Base-by-base conservation (phyloP, 345 rosid species). In the Excoecaria agallocha region DNA sequence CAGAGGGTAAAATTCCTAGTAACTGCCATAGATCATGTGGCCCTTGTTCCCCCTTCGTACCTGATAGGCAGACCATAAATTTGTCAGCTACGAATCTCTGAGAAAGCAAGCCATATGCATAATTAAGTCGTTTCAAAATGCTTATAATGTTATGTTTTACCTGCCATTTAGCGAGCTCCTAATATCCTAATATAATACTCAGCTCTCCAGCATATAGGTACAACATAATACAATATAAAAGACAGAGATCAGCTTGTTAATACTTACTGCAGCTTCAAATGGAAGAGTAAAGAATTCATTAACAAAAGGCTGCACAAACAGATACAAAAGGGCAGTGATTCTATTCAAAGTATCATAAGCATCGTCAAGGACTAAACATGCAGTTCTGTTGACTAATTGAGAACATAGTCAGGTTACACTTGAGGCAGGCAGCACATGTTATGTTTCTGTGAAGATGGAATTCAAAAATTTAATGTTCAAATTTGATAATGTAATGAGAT, bases 381-480 rank as follows among this genome's bases (percentile, higher is more conserved):
- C 62, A 64, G 37, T 52, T n/a, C n/a, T n/a, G n/a, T n/a, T 67
- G 50, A 50, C 46, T 49, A 37, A 50, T 61, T 8, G 41, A 37
- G 7, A 51, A 38, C 69, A n/a, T 22, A 64, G 61, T 64, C 20
- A 20, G 61, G 62, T 73, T 64, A 38, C 52, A 39, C 63, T 61
- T 43, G 52, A 57, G 41, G 51, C 71, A 16, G 77, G 39, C 64
- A 54, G 55, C 77, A 43, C 71, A 65, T 66, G 71, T 55, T 41
- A 74, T 65, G 77, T 43, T 64, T 65, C 37, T 3, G 16, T 3
- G 20, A 39, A 25, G n/a, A n/a, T n/a, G n/a, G n/a, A n/a, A n/a
- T n/a, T n/a, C n/a, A n/a, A n/a, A n/a, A n/a, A n/a, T n/a, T n/a
- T 35, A 6, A 37, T 7, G 30, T 20, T 41, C 13, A 45, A 41